Evolutionary conservation across 805 yeast species (phyloP).

Genomic region (Barnettozyma wickerhamii): DNA sequence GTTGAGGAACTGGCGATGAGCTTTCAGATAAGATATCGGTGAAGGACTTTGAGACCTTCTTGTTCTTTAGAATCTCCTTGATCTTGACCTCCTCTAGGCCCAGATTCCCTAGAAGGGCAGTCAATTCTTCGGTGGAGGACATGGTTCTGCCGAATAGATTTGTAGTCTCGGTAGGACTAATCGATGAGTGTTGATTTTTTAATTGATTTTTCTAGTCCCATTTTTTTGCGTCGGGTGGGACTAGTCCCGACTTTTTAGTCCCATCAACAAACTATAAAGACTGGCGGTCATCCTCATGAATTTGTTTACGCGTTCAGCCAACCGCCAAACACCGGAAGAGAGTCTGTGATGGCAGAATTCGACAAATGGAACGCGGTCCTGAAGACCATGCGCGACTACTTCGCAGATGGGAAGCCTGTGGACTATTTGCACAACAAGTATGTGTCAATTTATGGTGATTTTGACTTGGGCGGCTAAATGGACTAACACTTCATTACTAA

Average conservation of each 20-base stretch:
- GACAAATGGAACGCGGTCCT: background rate
- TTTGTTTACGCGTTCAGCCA: no score
- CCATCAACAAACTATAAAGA: no score
- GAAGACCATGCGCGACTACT: background rate
- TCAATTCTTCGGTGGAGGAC: constrained; percentile 32
- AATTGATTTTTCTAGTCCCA: no score
- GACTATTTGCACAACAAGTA: background rate
- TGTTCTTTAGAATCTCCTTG: constrained; percentile 78
- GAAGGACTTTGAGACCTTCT: constrained; percentile 73
- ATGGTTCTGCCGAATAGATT: constrained; percentile 6
- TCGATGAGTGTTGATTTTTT: no score
- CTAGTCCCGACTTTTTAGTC: no score
- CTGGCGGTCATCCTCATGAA: no score
- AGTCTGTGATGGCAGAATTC: background rate
- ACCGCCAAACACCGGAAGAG: background rate
- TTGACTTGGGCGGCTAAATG: constrained; percentile 2
- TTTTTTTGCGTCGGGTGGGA: no score
- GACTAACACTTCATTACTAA: background rate
- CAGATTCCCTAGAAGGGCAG: constrained; percentile 32
- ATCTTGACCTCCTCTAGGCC: constrained; percentile 74
- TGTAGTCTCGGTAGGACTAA: no score
- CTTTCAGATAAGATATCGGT: constrained; percentile 51
- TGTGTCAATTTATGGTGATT: background rate
- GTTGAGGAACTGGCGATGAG: constrained; percentile 24
- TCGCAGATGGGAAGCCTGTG: background rate